phyloP scores from a whole-genome alignment of 1,284 basidiomycete genomes.

The Kwoniella shivajii region DNA sequence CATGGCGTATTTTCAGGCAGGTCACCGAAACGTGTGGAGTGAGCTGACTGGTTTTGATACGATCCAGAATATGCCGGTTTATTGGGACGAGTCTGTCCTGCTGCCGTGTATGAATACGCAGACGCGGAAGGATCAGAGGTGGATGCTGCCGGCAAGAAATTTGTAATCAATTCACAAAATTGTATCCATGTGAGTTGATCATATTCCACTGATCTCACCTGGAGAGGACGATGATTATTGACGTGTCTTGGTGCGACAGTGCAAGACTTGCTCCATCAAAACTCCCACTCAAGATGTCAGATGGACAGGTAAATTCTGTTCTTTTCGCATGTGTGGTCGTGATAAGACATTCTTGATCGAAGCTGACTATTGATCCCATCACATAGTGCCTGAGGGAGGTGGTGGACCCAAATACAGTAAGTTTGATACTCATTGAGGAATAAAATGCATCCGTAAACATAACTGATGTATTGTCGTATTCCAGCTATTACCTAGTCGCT shows the following conservation, averaged over 20 bases:
- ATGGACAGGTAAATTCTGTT: conserved; percentile 63
- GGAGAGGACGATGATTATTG: conserved; percentile 1
- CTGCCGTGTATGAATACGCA: conserved; percentile 96
- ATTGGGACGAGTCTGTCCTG: conserved; percentile 87
- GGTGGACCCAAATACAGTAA: conserved; percentile 91
- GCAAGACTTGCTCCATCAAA: conserved; percentile 92
- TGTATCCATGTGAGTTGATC: conserved; percentile 52
- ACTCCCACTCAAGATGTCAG: conserved; percentile 88
- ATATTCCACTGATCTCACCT: background rate
- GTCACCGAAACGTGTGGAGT: background rate
- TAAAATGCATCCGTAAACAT: too few relatives aligned
- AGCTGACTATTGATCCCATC: background rate
- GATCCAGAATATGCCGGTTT: conserved; percentile 75
- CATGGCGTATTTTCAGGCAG: background rate
- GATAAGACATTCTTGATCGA: too few relatives aligned
- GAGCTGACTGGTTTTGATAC: background rate
- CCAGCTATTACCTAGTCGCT: conserved; percentile 18
- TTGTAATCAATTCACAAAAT: conserved; percentile 92
- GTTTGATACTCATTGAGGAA: too few relatives aligned
- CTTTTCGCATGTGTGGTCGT: too few relatives aligned
- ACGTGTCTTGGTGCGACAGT: conserved; percentile 57
- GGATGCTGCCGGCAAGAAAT: conserved; percentile 73
- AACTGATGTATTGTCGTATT: too few relatives aligned
- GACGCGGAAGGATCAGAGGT: conserved; percentile 62
- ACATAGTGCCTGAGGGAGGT: conserved; percentile 80